Conservation (phyloP, 2,329 filamentous ascomycete species). For the Pyrenophora tritici-repentis region DNA sequence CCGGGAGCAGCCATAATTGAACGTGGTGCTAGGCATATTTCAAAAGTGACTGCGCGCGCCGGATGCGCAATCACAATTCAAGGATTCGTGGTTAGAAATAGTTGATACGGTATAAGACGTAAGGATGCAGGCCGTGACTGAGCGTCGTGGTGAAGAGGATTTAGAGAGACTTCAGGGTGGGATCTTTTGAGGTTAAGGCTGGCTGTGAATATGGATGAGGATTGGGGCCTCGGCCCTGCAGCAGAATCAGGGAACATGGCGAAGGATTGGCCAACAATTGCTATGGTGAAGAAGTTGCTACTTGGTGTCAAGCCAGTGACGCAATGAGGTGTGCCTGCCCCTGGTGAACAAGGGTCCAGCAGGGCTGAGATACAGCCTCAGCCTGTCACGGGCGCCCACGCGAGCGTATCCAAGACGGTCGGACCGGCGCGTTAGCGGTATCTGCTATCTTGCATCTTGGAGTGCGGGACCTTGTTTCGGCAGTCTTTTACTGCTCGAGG, state of each 20-base stretch:
- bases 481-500: too few relatives aligned
- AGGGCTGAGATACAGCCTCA: constrained; percentile 15
- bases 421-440: constrained; percentile 4
- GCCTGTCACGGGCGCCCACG: constrained; percentile 20
- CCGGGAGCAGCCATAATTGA: constrained; percentile 9
- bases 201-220: background rate
- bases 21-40: constrained; percentile 24
- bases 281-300: constrained; percentile 30
- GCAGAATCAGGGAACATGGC: constrained; percentile 30
- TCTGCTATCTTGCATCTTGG: background rate
- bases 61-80: constrained; percentile 16
- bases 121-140: constrained; percentile 20
- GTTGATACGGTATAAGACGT: constrained; percentile 15
- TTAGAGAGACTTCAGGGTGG: background rate
- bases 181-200: constrained; percentile 1
- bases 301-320: constrained; percentile 27
- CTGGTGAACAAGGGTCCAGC: constrained; percentile 21
- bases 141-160: constrained; percentile 18
- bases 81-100: constrained; percentile 12
- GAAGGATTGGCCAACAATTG: constrained; percentile 21
- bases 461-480: too few relatives aligned
- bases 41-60: constrained; percentile 15
- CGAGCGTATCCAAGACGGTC: constrained; percentile 16
- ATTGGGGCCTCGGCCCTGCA: constrained; percentile 15
- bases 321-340: constrained; percentile 28